phyloP scores from a whole-genome alignment of 2,329 filamentous ascomycete species.

The Fusarium anthophilum region DNA sequence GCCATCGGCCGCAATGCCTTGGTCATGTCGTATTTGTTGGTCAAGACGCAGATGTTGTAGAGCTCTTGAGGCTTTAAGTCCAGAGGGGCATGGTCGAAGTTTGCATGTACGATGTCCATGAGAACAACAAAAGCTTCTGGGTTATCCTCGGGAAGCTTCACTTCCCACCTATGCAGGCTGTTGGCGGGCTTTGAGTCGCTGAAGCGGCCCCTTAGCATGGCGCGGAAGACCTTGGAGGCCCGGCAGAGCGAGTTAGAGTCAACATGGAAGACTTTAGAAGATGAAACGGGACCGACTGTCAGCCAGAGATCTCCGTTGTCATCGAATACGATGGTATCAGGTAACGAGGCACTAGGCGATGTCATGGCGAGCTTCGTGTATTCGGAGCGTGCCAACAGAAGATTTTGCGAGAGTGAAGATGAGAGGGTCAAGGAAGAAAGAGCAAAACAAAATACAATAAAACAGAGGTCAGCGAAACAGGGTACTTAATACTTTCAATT shows the following conservation, averaged over 20 bases:
- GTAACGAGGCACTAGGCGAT: neutral
- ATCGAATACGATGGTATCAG: neutral
- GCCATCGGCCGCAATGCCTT: neutral
- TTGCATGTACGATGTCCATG: neutral
- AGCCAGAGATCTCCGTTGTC: neutral
- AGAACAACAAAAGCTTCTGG: neutral
- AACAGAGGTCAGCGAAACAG: neutral
- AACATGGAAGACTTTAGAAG: neutral
- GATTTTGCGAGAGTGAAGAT: neutral
- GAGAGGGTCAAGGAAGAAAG: neutral
- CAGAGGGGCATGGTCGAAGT: neutral
- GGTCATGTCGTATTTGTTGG: conserved; percentile 1
- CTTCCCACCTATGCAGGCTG: neutral
- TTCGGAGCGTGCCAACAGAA: neutral
- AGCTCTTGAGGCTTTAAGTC: neutral
- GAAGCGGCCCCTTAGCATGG: neutral
- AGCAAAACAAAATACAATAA: neutral
- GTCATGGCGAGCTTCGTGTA: neutral
- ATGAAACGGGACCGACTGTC: too few relatives aligned
- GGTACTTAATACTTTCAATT: neutral
- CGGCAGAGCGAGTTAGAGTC: neutral
- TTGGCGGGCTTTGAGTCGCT: neutral
- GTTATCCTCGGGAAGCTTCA: neutral
- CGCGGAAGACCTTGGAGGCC: neutral
- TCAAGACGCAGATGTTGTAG: neutral